phyloP scores from a whole-genome alignment of 495 filamentous ascomycete species.

The Parmelia sp. region DNA sequence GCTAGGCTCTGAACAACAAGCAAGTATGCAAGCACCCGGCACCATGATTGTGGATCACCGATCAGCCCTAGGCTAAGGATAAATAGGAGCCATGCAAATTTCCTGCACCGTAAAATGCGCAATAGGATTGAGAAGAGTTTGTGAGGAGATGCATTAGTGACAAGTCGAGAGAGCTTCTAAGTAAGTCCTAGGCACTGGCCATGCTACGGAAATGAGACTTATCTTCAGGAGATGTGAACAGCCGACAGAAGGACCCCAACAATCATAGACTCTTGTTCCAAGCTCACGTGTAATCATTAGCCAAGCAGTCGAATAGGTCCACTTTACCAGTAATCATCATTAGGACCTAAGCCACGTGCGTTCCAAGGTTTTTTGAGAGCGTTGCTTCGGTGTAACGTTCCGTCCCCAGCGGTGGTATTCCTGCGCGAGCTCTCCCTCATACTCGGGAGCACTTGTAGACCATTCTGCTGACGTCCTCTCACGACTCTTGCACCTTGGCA shows the following conservation, averaged over 20 bases:
- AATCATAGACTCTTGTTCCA: background rate
- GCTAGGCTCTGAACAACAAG: background rate
- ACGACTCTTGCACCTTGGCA: constrained; percentile 1
- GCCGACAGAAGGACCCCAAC: background rate
- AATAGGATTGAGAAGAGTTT: background rate
- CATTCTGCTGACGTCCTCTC: background rate
- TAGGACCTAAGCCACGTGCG: no score
- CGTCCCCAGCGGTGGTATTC: background rate
- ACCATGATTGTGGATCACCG: background rate
- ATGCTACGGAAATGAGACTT: background rate
- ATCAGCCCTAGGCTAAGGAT: background rate
- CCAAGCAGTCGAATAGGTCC: background rate
- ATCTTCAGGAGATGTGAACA: background rate
- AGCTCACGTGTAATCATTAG: background rate
- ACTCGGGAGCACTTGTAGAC: background rate
- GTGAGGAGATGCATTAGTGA: background rate
- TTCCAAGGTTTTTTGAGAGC: constrained; percentile 1
- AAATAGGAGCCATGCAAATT: background rate
- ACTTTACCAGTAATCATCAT: background rate
- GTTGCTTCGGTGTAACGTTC: background rate
- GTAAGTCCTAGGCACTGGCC: background rate
- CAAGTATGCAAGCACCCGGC: background rate
- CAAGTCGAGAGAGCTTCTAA: background rate
- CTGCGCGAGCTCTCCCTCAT: background rate
- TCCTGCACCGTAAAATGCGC: background rate